Evolutionary conservation across 176 grass and related monocot species (phyloP), one percentile per base, ranked within the genome.

Genomic region (Dendrocalamus sinicus): DNA sequence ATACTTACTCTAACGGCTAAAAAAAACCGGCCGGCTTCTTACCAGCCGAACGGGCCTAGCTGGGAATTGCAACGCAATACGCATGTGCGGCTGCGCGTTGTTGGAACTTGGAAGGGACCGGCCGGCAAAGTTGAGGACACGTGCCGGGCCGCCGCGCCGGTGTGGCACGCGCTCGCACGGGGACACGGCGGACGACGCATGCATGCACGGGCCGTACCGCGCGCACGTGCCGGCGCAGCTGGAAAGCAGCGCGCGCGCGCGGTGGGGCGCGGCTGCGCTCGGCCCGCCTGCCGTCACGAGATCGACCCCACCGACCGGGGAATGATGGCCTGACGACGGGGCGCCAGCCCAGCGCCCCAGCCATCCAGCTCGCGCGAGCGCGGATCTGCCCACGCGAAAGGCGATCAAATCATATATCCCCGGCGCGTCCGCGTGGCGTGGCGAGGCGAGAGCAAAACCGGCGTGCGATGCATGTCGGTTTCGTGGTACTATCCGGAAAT

Each of bases 41-140:
- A n/a, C n/a, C n/a, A n/a, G n/a, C n/a, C n/a, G n/a, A n/a, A n/a
- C n/a, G n/a, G 17, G 6, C 52, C 26, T 47, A 70, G 24, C 53
- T 22, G 22, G 44, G 19, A 78, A 26, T 40, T 2, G 28, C 11
- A 10, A 17, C 55, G 55, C 19, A 20, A n/a, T 22, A 4, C 55
- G 55, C 8, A 8, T n/a, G 20, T 3, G 55, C 55, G 55, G 17
- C 52, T 54, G 52, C 20, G 54, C 17, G 19, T 60, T 9, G 22
- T 10, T 28, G 59, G 65, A 6, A 11, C 9, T 10, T 28, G 59
- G 65, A 6, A 11, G 17, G 44, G 30, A 28, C 59, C 69, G 50
- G 51, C 2, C 64, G 15, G 32, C 41, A 6, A 8, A 71, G 39
- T 43, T 23, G 22, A 83, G 58, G 84, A 73, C 78, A 67, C 78